Percentiles rank a stretch among this genome's conserved stretches.
Conservation (phyloP, 345 rosid species). For the Salix purpurea region DNA sequence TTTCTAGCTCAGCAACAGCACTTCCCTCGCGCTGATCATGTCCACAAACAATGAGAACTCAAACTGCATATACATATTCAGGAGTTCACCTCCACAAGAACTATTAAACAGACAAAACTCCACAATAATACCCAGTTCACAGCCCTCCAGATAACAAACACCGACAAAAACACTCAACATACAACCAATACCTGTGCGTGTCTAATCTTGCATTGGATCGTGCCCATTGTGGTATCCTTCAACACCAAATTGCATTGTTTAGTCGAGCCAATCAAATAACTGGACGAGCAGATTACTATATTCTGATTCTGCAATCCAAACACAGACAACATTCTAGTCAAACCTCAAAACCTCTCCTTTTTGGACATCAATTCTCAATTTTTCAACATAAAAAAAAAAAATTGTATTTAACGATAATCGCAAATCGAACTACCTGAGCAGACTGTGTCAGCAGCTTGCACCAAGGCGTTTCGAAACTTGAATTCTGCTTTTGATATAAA, state of each 20-base stretch:
- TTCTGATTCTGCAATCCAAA: conserved; percentile 55
- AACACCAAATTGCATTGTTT: conserved; percentile 46
- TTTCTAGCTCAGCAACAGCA: conserved; percentile 59
- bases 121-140: neutral
- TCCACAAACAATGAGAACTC: conserved; percentile 66
- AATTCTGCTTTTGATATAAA: conserved; percentile 41
- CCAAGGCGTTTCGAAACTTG: conserved; percentile 54
- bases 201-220: conserved; percentile 54
- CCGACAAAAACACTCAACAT: neutral
- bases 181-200: conserved; percentile 48
- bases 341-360: neutral
- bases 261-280: conserved; percentile 59
- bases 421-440: conserved; percentile 47
- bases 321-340: neutral
- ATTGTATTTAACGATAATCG: neutral
- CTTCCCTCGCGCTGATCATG: conserved; percentile 75
- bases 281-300: conserved; percentile 33
- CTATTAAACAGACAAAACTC: neutral
- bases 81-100: conserved; percentile 54
- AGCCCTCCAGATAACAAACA: neutral
- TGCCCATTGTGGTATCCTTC: conserved; percentile 47
- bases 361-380: neutral
- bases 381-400: neutral
- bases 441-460: conserved; percentile 71
- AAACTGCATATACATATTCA: conserved; percentile 52